Conservation (phyloP, 805 yeast genomes). For the Metschnikowia cubensis region DNA sequence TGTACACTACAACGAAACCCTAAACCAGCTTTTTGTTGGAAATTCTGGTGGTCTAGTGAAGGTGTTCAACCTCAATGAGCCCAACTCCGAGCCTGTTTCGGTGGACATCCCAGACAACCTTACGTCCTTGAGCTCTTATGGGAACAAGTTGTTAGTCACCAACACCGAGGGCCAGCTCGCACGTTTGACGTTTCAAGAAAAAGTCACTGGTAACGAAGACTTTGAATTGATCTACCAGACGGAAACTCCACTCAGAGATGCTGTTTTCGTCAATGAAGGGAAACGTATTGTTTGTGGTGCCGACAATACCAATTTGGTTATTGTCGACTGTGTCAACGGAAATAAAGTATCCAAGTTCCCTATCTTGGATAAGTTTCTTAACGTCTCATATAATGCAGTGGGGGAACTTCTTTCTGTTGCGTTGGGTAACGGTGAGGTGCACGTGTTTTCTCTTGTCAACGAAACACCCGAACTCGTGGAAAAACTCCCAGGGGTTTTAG, state of each 20-base stretch:
- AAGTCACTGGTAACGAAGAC: constrained; percentile 22
- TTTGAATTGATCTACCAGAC: constrained; percentile 44
- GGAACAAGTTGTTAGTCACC: constrained; percentile 27
- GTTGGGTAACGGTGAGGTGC: constrained; percentile 55
- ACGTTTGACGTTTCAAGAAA: constrained; percentile 2
- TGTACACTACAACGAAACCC: constrained; percentile 22
- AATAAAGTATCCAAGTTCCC: constrained; percentile 29
- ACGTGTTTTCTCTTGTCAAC: constrained; percentile 52
- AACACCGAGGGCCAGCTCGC: constrained; percentile 41
- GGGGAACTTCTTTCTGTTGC: constrained; percentile 58
- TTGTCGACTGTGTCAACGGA: constrained; percentile 39
- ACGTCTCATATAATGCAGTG: constrained; percentile 51
- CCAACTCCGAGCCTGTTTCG: constrained; percentile 59
- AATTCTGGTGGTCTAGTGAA: constrained; percentile 53
- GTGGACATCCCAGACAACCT: constrained; percentile 48
- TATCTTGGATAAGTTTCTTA: constrained; percentile 52
- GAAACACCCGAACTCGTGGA: constrained; percentile 51
- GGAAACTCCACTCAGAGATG: constrained; percentile 47
- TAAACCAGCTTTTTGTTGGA: constrained; percentile 44
- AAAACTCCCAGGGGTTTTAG: constrained; percentile 40
- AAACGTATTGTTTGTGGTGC: constrained; percentile 60
- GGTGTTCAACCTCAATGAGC: constrained; percentile 43
- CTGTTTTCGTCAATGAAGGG: constrained; percentile 58
- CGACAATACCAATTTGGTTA: constrained; percentile 54
- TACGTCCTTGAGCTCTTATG: constrained; percentile 35